Percentiles rank a stretch among this genome's conserved stretches.
Evolutionary conservation across 73 alveolate genomes (phyloP).

Genomic region (Uronychia setigera): DNA sequence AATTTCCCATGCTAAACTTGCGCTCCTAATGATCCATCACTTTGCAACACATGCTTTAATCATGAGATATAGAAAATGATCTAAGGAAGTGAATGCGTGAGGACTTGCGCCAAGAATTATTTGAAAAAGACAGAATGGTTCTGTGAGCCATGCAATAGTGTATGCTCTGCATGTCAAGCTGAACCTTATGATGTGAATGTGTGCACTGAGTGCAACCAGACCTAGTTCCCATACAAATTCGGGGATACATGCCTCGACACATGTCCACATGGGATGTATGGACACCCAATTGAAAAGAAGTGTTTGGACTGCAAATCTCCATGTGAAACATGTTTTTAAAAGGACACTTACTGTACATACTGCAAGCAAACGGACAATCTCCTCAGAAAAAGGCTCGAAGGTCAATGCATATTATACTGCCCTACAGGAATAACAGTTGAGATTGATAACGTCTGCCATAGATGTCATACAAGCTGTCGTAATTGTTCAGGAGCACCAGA

Average conservation of each 20-base stretch:
- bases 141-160: slow-evolving; percentile 39
- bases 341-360: slow-evolving; percentile 38
- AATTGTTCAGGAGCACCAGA: slow-evolving; percentile 4
- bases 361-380: slow-evolving; percentile 18
- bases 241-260: slow-evolving; percentile 25
- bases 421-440: slow-evolving; percentile 33
- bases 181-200: background rate
- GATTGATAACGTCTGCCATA: slow-evolving; percentile 14
- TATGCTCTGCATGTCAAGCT: slow-evolving; percentile 42
- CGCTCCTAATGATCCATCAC: slow-evolving; percentile 9
- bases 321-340: slow-evolving; percentile 26
- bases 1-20: slow-evolving; percentile 64
- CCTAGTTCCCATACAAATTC: slow-evolving; percentile 16
- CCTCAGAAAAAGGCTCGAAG: background rate
- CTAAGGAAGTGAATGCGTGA: slow-evolving; percentile 53
- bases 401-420: slow-evolving; percentile 15
- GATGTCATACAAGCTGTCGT: background rate
- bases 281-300: slow-evolving; percentile 21
- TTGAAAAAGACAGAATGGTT: slow-evolving; percentile 11
- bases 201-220: slow-evolving; percentile 52
- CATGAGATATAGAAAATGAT: slow-evolving; percentile 15
- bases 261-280: slow-evolving; percentile 45
- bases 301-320: slow-evolving; percentile 41
- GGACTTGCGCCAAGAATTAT: slow-evolving; percentile 27
- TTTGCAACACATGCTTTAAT: slow-evolving; percentile 42